Conservation (phyloP, 2,329 filamentous ascomycete genomes). For the Penicillium sp. region DNA sequence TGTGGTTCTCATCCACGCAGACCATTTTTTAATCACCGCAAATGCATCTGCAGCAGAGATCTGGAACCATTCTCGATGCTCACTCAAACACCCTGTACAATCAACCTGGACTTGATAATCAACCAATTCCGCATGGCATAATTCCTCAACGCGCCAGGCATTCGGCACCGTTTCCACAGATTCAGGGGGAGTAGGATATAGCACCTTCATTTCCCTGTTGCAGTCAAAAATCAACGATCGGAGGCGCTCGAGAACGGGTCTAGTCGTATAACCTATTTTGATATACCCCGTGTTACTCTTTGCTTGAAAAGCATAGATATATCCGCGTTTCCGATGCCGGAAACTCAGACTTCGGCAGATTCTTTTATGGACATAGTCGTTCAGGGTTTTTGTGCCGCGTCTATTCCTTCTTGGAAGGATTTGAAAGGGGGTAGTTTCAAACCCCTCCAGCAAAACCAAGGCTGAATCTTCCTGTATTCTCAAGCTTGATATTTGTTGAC, state of each 20-base stretch:
- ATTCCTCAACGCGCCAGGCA: constrained; percentile 14
- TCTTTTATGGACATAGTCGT: not conserved
- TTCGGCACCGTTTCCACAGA: constrained; percentile 7
- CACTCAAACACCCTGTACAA: constrained; percentile 14
- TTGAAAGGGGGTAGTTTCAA: not conserved
- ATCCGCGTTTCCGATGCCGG: constrained; percentile 6
- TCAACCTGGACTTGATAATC: constrained; percentile 8
- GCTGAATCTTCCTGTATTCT: not conserved
- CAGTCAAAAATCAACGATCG: constrained; percentile 10
- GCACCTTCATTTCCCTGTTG: constrained; percentile 11
- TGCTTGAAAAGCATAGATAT: constrained; percentile 13
- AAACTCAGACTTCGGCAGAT: not conserved
- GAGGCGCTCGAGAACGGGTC: constrained; percentile 5
- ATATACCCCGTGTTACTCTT: constrained; percentile 5
- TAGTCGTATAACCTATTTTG: constrained; percentile 19
- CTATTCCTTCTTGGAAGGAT: constrained; percentile 2
- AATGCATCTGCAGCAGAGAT: constrained; percentile 13
- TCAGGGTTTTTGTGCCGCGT: not conserved
- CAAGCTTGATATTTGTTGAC: not conserved
- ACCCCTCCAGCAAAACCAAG: not conserved
- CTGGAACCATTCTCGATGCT: constrained; percentile 18
- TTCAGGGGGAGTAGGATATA: constrained; percentile 13
- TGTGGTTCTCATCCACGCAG: constrained; percentile 13
- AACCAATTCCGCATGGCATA: constrained; percentile 16
- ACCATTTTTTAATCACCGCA: constrained; percentile 17